phyloP scores from a whole-genome alignment of 2,329 filamentous ascomycete genomes.

The Epichloe elymi region DNA sequence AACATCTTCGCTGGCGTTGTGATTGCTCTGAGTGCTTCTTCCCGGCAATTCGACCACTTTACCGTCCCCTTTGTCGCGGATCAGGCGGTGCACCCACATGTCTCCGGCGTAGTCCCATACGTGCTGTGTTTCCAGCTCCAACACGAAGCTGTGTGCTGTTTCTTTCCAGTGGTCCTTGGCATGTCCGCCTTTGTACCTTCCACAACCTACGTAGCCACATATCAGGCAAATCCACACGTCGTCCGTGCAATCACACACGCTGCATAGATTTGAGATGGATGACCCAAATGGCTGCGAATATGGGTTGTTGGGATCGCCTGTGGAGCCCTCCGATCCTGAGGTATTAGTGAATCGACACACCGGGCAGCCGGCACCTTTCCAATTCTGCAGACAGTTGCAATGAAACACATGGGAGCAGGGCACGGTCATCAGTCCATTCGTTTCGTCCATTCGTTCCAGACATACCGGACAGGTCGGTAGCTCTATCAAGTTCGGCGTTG shows the following conservation, averaged over 20 bases:
- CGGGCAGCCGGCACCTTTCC: conserved; percentile 86
- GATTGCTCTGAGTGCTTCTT: conserved; percentile 22
- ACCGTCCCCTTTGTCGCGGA: conserved; percentile 84
- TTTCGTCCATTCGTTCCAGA: conserved; percentile 96
- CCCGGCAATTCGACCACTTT: conserved; percentile 84
- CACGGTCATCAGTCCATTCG: conserved; percentile 86
- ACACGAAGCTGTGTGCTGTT: conserved; percentile 78
- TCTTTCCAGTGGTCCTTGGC: conserved; percentile 89
- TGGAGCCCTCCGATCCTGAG: conserved; percentile 14
- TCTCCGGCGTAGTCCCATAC: conserved; percentile 98
- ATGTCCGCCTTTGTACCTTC: conserved; percentile 85
- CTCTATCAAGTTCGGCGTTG: conserved; percentile 75
- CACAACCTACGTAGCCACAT: conserved; percentile 85
- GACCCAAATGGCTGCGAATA: conserved; percentile 44
- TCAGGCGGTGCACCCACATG: conserved; percentile 88
- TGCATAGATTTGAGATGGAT: conserved; percentile 57
- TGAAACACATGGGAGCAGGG: conserved; percentile 97
- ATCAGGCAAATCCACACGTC: conserved; percentile 95
- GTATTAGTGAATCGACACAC: conserved; percentile 78
- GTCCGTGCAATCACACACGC: conserved; percentile 62
- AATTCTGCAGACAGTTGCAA: conserved; percentile 89
- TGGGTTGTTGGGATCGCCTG: conserved; percentile 34
- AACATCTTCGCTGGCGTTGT: conserved; percentile 44
- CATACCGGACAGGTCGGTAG: conserved; percentile 94
- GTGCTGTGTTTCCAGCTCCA: conserved; percentile 86